Conservation (phyloP, 1,284 basidiomycete species). For the Meripilus lineatus region DNA sequence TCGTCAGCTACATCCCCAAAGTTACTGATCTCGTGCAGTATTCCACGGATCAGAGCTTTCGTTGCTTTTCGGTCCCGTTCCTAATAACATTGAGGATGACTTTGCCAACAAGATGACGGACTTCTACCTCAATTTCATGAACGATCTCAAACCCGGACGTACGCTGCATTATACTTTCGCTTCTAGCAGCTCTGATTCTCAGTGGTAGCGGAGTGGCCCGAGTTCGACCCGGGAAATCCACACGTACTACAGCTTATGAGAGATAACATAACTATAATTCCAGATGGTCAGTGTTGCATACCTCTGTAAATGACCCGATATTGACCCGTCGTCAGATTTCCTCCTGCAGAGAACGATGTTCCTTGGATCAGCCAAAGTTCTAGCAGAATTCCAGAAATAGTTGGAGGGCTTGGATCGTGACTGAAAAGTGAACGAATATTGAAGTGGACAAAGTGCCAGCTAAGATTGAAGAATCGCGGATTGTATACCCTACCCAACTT, state of each 20-base stretch:
- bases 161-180: background rate
- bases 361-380: slow-evolving; percentile 6
- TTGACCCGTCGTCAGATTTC: slow-evolving; percentile 8
- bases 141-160: slow-evolving; percentile 20
- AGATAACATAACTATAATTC: slow-evolving; percentile 20
- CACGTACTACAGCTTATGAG: slow-evolving; percentile 20
- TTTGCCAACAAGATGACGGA: slow-evolving; percentile 18
- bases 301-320: background rate
- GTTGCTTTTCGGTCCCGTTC: slow-evolving; percentile 18
- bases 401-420: no score
- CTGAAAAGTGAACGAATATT: no score
- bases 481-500: no score
- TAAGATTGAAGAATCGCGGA: no score
- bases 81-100: slow-evolving; percentile 10
- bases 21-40: slow-evolving; percentile 4
- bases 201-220: slow-evolving; percentile 15
- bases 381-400: slow-evolving; percentile 15
- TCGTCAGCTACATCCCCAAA: no score
- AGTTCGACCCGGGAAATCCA: slow-evolving; percentile 12
- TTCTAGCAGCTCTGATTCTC: no score
- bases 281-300: slow-evolving; percentile 16
- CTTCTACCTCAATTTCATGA: slow-evolving; percentile 20
- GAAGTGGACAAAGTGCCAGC: no score
- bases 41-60: slow-evolving; percentile 16
- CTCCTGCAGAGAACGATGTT: slow-evolving; percentile 11